Conservation (phyloP, 148 eudicot genomes). For the Camellia lanceoleosa region DNA sequence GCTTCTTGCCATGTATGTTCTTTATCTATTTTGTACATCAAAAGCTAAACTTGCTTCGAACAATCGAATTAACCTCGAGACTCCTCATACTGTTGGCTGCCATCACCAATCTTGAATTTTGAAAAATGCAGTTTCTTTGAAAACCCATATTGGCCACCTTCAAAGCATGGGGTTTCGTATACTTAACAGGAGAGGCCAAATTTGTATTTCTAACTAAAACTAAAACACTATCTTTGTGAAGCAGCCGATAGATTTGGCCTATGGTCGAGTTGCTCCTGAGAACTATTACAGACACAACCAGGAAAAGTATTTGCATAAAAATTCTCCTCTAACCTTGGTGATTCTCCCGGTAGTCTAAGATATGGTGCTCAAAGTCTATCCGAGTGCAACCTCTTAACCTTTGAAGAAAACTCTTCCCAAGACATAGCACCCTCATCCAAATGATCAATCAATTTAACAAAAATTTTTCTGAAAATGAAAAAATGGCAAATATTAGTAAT, state of each 20-base stretch:
- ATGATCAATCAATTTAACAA: slow-evolving; percentile 51
- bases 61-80: not conserved
- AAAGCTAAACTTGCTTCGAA: slow-evolving; percentile 14
- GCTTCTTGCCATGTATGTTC: not conserved
- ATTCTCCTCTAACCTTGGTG: slow-evolving; percentile 53
- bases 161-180: slow-evolving; percentile 8
- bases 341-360: slow-evolving; percentile 34
- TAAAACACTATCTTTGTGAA: slow-evolving; percentile 19
- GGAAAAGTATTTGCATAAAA: slow-evolving; percentile 72
- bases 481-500: not conserved
- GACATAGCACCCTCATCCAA: slow-evolving; percentile 46
- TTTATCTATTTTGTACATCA: not conserved
- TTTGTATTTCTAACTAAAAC: slow-evolving; percentile 5
- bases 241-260: slow-evolving; percentile 6
- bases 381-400: slow-evolving; percentile 47
- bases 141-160: slow-evolving; percentile 4
- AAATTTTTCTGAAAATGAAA: slow-evolving; percentile 29
- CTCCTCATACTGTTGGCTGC: too few relatives aligned
- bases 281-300: too few relatives aligned
- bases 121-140: not conserved
- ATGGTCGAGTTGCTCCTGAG: not conserved
- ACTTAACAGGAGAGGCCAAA: too few relatives aligned
- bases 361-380: slow-evolving; percentile 49
- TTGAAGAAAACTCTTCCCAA: slow-evolving; percentile 49
- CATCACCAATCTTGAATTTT: not conserved